These are phyloP conservation scores for Colletotrichum phormii DNA, from an alignment of 2,329 filamentous ascomycete species.

Conservation along the genomic window DNA sequence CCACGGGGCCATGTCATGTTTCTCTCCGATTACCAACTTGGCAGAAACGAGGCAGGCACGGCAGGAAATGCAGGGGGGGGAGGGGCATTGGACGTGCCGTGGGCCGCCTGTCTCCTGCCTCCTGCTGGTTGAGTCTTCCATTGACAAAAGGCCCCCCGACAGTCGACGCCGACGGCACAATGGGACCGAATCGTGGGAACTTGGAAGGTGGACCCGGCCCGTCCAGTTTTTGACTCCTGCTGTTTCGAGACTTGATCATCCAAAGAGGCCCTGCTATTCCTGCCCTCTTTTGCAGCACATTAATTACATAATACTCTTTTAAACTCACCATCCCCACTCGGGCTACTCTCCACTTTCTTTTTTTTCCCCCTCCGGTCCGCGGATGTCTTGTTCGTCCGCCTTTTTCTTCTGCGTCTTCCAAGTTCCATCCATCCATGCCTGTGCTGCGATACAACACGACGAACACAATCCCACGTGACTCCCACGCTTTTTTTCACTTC, in stretches of 20 bases:
- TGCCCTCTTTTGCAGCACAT: background rate
- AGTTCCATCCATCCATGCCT: background rate
- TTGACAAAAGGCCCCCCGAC: constrained; percentile 5
- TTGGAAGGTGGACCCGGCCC: constrained; percentile 31
- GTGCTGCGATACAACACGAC: background rate
- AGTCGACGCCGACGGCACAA: constrained; percentile 11
- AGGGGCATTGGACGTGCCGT: constrained; percentile 1
- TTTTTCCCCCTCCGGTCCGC: background rate
- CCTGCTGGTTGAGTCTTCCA: too few relatives aligned
- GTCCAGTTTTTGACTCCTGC: constrained; percentile 28
- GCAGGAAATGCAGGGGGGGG: background rate
- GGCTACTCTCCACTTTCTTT: background rate
- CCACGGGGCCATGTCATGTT: background rate
- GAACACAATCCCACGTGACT: constrained; percentile 14
- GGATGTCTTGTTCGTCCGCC: background rate
- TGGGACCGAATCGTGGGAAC: constrained; percentile 15
- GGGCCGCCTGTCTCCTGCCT: background rate
- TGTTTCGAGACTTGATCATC: constrained; percentile 30
- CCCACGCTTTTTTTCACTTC: background rate
- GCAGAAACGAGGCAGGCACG: background rate
- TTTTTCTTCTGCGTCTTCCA: background rate
- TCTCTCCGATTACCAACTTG: background rate
- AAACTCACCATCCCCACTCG: background rate
- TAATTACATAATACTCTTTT: background rate
- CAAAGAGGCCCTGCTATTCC: background rate